phyloP scores from a whole-genome alignment of 129 eudicot species.

The Heracleum sosnowskyi region DNA sequence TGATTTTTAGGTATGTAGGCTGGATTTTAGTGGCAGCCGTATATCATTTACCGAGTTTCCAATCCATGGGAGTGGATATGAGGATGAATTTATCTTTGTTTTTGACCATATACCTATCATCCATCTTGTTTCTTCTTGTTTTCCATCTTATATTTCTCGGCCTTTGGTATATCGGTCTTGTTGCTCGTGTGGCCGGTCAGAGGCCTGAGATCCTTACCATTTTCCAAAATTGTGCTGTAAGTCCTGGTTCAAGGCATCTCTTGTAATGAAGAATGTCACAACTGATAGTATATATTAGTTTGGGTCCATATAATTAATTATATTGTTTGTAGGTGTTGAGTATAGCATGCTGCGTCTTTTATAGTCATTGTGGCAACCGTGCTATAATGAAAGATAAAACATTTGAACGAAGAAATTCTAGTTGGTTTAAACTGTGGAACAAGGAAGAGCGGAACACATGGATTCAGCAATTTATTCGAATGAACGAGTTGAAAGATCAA shows the following conservation, averaged over 20 bases:
- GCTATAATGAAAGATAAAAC: conserved; percentile 69
- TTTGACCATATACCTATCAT: conserved; percentile 68
- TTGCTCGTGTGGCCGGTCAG: conserved; percentile 86
- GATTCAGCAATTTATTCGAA: conserved; percentile 64
- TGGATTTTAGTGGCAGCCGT: conserved; percentile 94
- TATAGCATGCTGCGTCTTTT: conserved; percentile 93
- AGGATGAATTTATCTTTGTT: conserved; percentile 96
- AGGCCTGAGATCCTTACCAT: conserved; percentile 86
- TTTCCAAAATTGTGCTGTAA: conserved; percentile 92
- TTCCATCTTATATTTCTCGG: conserved; percentile 77
- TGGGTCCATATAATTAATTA: conserved; percentile 15
- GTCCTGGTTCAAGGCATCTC: conserved; percentile 16
- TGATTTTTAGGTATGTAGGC: conserved; percentile 62
- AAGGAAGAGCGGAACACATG: conserved; percentile 78
- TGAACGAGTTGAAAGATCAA: conserved; percentile 81
- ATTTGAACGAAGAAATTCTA: conserved; percentile 50
- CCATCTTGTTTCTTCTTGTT: conserved; percentile 80
- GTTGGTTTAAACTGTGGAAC: conserved; percentile 69
- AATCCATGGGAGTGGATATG: conserved; percentile 98
- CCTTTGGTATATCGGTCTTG: conserved; percentile 97
- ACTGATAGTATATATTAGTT: neutral
- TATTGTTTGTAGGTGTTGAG: conserved; percentile 74
- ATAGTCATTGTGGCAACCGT: conserved; percentile 99
- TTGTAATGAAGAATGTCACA: neutral
- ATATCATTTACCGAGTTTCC: conserved; percentile 97